Base-by-base conservation (phyloP, 805 yeast species). In the Nakazawaea siamensis region DNA sequence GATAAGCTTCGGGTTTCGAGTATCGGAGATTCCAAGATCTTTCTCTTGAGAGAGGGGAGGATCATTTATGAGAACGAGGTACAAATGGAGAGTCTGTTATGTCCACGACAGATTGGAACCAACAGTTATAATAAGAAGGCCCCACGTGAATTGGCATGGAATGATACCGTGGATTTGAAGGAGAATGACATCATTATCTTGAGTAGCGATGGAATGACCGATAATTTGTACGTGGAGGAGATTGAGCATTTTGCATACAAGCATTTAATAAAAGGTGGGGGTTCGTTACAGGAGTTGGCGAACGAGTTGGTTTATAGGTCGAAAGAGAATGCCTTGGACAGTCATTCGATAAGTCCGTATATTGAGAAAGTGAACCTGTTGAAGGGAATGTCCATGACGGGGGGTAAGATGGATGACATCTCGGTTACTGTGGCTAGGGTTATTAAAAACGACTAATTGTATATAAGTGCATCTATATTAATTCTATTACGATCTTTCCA, bases 41-140 rank as follows among this genome's bases (percentile, higher is more conserved):
- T 58, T 45, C 52, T 71, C n/a, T 58, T 71, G 16, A 49, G 78
- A 37, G 59, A 66, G 27, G 70, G 68, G 1, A 54, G 62, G 30
- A 52, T 71, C 15, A 49, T 66, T 13, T 51, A 50, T 27, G 50
- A 66, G 2, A 71, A 68, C 45, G 58, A 60, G 39, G 73, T 66
- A 39, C 75, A 67, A 42, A 58, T 69, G 60, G 55, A 60, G 5
- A 49, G 65, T 2, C 57, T 52, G 6, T 46, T 70, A 37, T 70
- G 76, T 47, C 78, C 78, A 5, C 58, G 63, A 41, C 78, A 71
- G 43, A 67, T 71, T 6, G 78, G 78, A 1, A 71, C 78, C 0
- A 73, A 68, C 27, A 31, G 35, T 14, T 58, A 68, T 5, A 46
- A 59, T 18, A 50, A 47, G 12, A 49, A 53, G 32, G 34, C 63